Evolutionary conservation across 768 basidiomycete genomes (phyloP).

Genomic region (Leccinum fibrillosum): DNA sequence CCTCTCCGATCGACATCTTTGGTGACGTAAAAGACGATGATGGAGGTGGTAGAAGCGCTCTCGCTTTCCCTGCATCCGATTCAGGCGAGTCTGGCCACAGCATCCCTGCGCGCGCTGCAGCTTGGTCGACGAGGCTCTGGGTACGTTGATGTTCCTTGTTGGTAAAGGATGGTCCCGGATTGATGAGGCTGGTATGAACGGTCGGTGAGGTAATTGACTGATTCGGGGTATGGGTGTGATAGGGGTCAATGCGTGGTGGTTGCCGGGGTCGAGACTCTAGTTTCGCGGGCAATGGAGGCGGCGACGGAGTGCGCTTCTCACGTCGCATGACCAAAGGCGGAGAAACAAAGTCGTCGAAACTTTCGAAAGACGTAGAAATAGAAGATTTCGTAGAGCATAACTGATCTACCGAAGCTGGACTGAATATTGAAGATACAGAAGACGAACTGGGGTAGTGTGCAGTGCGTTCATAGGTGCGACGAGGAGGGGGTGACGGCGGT

Average conservation of each 20-base stretch:
- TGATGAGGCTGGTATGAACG: slow-evolving; percentile 14
- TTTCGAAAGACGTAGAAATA: slow-evolving; percentile 35
- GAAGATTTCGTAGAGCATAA: slow-evolving; percentile 21
- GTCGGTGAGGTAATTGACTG: slow-evolving; percentile 14
- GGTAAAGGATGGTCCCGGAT: slow-evolving; percentile 24
- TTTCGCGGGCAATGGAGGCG: slow-evolving; percentile 43
- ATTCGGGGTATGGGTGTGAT: slow-evolving; percentile 19
- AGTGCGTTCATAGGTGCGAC: slow-evolving; percentile 23
- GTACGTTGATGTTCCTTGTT: slow-evolving; percentile 54
- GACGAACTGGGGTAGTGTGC: slow-evolving; percentile 22
- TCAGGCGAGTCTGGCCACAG: slow-evolving; percentile 36
- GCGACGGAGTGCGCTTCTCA: slow-evolving; percentile 43
- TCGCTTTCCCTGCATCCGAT: slow-evolving; percentile 21
- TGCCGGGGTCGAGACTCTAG: slow-evolving; percentile 3
- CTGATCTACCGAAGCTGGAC: slow-evolving; percentile 19
- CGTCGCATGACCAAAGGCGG: slow-evolving; percentile 15
- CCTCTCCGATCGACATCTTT: neutral
- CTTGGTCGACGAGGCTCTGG: slow-evolving; percentile 53
- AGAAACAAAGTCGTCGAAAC: slow-evolving; percentile 48
- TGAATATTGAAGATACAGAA: slow-evolving; percentile 26
- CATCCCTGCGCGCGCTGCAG: slow-evolving; percentile 43
- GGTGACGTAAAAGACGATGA: slow-evolving; percentile 10
- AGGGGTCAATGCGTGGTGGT: slow-evolving; percentile 12
- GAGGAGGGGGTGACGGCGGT: slow-evolving; percentile 28
- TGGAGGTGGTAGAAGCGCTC: slow-evolving; percentile 28